A percentile compares a stretch with the other conserved stretches of the same genome.
phyloP scores from a whole-genome alignment of 345 rosid genomes.

The Citrus inodora region DNA sequence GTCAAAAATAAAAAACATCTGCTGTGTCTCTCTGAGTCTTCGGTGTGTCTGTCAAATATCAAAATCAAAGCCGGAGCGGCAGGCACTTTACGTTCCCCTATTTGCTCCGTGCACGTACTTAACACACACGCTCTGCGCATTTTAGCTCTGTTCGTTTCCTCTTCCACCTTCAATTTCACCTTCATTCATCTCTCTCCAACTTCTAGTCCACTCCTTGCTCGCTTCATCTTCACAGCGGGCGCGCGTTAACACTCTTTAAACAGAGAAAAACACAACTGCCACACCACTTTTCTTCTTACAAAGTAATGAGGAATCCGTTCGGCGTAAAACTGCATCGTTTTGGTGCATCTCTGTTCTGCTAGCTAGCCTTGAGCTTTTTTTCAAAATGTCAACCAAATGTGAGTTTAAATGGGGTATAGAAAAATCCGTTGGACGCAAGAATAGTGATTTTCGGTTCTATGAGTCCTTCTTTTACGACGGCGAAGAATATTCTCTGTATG shows the following conservation, averaged over 20 bases:
- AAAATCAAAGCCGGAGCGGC: not conserved
- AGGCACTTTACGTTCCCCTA: not conserved
- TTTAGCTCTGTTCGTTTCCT: not conserved
- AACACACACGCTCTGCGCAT: not conserved
- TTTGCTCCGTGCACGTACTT: no score
- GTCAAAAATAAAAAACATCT: no score
- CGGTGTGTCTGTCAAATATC: not conserved
- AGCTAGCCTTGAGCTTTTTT: not conserved
- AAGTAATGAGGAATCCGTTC: no score
- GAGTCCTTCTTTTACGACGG: conserved; percentile 40
- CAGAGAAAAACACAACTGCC: no score
- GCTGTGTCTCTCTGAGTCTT: no score
- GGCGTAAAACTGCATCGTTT: no score
- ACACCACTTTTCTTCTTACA: no score
- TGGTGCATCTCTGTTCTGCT: not conserved
- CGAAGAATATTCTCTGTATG: conserved; percentile 40
- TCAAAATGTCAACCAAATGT: not conserved
- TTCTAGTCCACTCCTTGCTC: not conserved
- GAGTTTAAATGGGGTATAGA: conserved; percentile 41
- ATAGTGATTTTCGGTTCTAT: conserved; percentile 24
- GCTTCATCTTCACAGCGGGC: no score
- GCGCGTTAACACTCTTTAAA: no score
- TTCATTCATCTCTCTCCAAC: no score
- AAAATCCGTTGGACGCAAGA: conserved; percentile 19
- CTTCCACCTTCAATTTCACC: not conserved